Evolutionary conservation across 495 filamentous ascomycete species (phyloP), one percentile per base, ranked within the genome.

Genomic region (Annulohypoxylon moriforme): DNA sequence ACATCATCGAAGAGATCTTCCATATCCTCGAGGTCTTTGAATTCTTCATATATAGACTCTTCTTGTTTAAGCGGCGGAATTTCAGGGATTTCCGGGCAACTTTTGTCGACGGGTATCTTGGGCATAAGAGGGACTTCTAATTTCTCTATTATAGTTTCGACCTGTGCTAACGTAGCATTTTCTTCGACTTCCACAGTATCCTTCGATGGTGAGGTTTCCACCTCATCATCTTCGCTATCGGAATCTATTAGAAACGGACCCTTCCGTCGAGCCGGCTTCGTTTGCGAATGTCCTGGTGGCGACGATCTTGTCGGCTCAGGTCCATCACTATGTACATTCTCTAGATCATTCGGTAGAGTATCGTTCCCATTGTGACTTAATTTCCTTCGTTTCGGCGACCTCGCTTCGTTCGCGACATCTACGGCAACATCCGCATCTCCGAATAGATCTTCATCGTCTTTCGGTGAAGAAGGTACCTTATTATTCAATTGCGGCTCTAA

Each of bases 161-260:
- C 5, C 38, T 59, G 20, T 1, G 40, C 8, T 33, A 22, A 1
- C 16, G 66, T 18, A 34, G 11, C 9, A 27, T n/a, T n/a, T 9
- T 22, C 4, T 44, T 60, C 64, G 16, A 27, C 57, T 25, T 61
- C 42, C 70, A 60, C 27, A 14, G 16, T 59, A 24, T 52, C n/a
- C 38, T 22, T 46, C 11, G 24, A 49, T 50, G 56, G 47, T 16
- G 59, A 42, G 36, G 14, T 63, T 64, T 67, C 27, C 8, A 38
- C 64, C 44, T 60, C 67, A 24, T 89, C 87, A 22, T 87, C 84
- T 72, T 91, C 89, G 59, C 86, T 89, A 70, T 93, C 90, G 0
- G 91, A 92, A 57, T 91, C 88, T 49, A 91, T 87, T 47, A 90
- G 77, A 60, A 93, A 92, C 0, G 89, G 90, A 4, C 85, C 86